phyloP scores from a whole-genome alignment of 2,329 filamentous ascomycete genomes.

The Colletotrichum coccodes region DNA sequence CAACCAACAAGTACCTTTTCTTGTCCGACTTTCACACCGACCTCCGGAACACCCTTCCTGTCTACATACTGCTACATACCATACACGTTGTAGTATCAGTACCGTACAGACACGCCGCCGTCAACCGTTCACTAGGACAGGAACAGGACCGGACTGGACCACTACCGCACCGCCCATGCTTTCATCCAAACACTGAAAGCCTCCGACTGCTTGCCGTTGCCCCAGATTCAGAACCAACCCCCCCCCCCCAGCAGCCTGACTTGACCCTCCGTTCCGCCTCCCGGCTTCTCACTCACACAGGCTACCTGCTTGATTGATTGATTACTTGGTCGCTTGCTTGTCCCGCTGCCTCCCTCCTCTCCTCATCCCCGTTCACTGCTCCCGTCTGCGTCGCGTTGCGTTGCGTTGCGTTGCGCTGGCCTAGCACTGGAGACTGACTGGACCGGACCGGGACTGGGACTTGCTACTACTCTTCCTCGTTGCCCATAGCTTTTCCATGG shows the following conservation, averaged over 20 bases:
- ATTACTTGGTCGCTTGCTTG: conserved; percentile 18
- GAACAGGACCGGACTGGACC: conserved; percentile 1
- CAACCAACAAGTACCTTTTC: conserved; percentile 7
- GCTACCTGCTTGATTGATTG: conserved; percentile 18
- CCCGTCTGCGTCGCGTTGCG: conserved; percentile 6
- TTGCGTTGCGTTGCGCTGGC: conserved; percentile 22
- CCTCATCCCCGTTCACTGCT: conserved; percentile 23
- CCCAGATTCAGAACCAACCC: neutral
- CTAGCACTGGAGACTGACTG: conserved; percentile 9
- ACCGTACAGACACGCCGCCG: conserved; percentile 1
- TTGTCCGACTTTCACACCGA: conserved; percentile 32
- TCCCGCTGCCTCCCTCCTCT: conserved; percentile 4
- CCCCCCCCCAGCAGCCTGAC: neutral
- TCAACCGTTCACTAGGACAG: neutral
- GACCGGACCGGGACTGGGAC: conserved; percentile 15
- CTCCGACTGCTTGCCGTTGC: conserved; percentile 19
- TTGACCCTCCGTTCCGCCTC: conserved; percentile 15
- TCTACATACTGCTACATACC: conserved; percentile 13
- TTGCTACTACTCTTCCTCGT: conserved; percentile 30
- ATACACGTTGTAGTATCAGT: neutral
- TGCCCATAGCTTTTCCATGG: conserved; percentile 48
- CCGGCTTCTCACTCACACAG: conserved; percentile 27
- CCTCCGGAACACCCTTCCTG: neutral
- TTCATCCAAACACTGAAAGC: conserved; percentile 28
- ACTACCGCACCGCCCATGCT: conserved; percentile 29